These are phyloP conservation scores for Fusarium brachygibbosum DNA, from an alignment of 2,329 filamentous ascomycete species.

Conservation along the genomic window DNA sequence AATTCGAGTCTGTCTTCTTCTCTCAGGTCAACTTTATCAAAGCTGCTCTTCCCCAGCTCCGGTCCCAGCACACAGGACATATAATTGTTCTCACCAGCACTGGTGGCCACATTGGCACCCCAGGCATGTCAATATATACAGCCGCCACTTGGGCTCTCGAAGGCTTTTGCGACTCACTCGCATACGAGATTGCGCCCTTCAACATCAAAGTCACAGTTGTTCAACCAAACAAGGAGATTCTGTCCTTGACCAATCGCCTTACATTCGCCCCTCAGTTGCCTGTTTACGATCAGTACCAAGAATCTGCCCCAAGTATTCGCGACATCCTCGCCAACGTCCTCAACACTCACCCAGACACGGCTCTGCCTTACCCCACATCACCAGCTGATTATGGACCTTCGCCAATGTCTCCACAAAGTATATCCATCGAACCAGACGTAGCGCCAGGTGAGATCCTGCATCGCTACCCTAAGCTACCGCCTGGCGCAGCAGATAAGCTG, in stretches of 20 bases:
- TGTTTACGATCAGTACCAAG: constrained; percentile 57
- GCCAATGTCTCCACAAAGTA: constrained; percentile 51
- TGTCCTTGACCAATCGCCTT: constrained; percentile 87
- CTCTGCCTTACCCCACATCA: constrained; percentile 53
- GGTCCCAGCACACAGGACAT: constrained; percentile 86
- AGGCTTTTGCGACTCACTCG: constrained; percentile 94
- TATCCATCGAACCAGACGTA: constrained; percentile 52
- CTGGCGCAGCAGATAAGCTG: constrained; percentile 76
- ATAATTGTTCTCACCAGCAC: constrained; percentile 91
- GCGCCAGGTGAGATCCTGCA: constrained; percentile 65
- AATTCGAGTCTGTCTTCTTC: constrained; percentile 96
- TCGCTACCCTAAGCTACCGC: constrained; percentile 80
- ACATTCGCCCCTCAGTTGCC: constrained; percentile 84
- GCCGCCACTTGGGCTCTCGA: constrained; percentile 95
- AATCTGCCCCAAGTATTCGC: constrained; percentile 81
- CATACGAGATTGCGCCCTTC: constrained; percentile 96
- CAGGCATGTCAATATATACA: constrained; percentile 90
- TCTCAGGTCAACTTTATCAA: constrained; percentile 97
- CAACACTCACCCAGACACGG: constrained; percentile 79
- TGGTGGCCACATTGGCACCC: constrained; percentile 92
- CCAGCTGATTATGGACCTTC: constrained; percentile 48
- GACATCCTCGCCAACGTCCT: constrained; percentile 86
- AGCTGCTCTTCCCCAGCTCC: constrained; percentile 82
- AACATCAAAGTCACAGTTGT: constrained; percentile 97
- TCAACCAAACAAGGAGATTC: constrained; percentile 94